Evolutionary conservation across 495 filamentous ascomycete genomes (phyloP), one percentile per base, ranked within the genome.

Genomic region (Venustampulla echinocandica): DNA sequence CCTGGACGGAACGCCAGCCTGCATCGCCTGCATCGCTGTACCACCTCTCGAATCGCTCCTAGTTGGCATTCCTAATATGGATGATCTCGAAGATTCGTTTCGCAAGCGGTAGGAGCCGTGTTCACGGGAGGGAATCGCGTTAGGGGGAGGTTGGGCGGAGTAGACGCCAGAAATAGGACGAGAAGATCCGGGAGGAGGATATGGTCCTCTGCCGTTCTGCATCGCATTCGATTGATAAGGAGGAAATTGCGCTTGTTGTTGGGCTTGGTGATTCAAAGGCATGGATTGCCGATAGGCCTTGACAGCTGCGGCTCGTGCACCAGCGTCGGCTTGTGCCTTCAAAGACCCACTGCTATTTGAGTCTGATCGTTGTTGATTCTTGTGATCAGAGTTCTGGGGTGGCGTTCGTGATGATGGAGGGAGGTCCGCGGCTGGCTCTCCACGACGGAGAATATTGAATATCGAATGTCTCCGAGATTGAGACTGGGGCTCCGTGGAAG

Each of bases 401-500:
- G 49, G 53, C 25, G 42, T 30, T 46, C 24, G 45, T 23, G 50
- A 39, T 22, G 46, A 27, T 19, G 50, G 27, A 10, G 50, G 17
- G 13, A 35, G 13, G 5, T 55, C 52, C n/a, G 30, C 14, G 23
- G 52, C 30, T 19, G 46, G 18, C 15, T 60, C 57, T 22, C 49
- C 51, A 14, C 54, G 54, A 36, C 52, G 57, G 14, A 60, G 48
- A n/a, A 57, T 46, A 37, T 60, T 57, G 44, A 60, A 60, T 32
- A 60, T 55, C 3, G 57, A 60, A 18, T 51, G 54, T 51, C 57
- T 42, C 25, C 54, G 50, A 37, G 50, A 49, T 43, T 57, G 50
- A 17, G 54, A 33, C 45, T 56, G 84, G 77, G 44, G 77, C 74
- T 65, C 90, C 78, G 71, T 95, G 87, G 43, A 87, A 85, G 64